These are phyloP conservation scores for Ambrosia hybrid DNA, from an alignment of 140 eudicot species.

Conservation along the genomic window DNA sequence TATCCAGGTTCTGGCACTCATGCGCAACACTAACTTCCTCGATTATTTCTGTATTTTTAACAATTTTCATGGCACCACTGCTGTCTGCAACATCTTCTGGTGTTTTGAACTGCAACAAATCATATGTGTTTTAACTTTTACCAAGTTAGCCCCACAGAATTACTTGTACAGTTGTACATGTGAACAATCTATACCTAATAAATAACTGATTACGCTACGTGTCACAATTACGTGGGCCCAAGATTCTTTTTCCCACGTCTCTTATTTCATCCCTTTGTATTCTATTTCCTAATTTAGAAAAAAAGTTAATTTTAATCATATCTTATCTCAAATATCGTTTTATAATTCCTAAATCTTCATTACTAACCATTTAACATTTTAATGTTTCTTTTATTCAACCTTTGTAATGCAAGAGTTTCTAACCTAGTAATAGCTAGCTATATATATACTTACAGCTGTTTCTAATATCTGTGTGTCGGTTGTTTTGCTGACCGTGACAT, in stretches of 20 bases:
- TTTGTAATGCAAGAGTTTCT: too few relatives aligned
- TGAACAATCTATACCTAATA: not conserved
- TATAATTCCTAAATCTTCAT: too few relatives aligned
- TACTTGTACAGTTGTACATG: not conserved
- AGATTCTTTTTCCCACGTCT: too few relatives aligned
- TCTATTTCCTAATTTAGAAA: too few relatives aligned
- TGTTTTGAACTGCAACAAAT: slow-evolving; percentile 43
- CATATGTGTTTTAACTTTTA: not conserved
- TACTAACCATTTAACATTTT: too few relatives aligned
- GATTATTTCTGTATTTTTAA: slow-evolving; percentile 33
- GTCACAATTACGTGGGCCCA: too few relatives aligned
- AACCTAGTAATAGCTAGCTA: not conserved
- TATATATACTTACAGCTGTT: slow-evolving; percentile 45
- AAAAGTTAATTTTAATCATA: too few relatives aligned
- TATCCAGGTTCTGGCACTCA: slow-evolving; percentile 34
- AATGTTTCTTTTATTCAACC: too few relatives aligned
- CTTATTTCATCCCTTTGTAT: too few relatives aligned
- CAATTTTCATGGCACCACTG: slow-evolving; percentile 31
- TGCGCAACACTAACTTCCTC: slow-evolving; percentile 51
- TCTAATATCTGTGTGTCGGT: slow-evolving; percentile 43
- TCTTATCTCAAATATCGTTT: too few relatives aligned
- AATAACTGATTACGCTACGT: too few relatives aligned
- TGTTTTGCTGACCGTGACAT: slow-evolving; percentile 45
- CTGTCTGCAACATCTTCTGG: slow-evolving; percentile 35
- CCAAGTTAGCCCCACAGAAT: not conserved